These are phyloP conservation scores for Trypanosoma theileri DNA, from an alignment of 208 protist genomes.

Conservation along the genomic window DNA sequence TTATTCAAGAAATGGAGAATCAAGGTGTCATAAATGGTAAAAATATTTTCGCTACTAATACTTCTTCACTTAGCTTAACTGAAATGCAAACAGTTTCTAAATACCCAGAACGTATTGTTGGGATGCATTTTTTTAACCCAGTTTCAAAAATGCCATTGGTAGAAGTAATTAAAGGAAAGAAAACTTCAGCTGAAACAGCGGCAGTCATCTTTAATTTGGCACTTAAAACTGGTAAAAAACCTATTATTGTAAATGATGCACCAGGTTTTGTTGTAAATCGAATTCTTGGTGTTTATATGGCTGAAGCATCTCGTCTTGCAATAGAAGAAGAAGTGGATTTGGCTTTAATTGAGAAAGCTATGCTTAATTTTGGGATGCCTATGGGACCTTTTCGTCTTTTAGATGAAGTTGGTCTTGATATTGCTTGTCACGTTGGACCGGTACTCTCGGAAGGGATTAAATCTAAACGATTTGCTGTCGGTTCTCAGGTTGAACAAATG, in stretches of 20 bases:
- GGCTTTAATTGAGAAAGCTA: constrained; percentile 65
- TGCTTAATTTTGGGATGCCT: constrained; percentile 89
- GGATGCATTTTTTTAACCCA: constrained; percentile 96
- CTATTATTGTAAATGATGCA: constrained; percentile 89
- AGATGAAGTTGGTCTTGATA: constrained; percentile 93
- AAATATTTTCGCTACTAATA: constrained; percentile 93
- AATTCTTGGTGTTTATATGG: constrained; percentile 87
- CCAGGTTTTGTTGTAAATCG: constrained; percentile 88
- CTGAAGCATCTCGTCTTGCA: constrained; percentile 66
- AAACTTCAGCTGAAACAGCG: constrained; percentile 73
- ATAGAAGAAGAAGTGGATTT: constrained; percentile 59
- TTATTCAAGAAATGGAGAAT: constrained; percentile 82
- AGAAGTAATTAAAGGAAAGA: constrained; percentile 88
- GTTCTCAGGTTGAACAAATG: constrained; percentile 53
- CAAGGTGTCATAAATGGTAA: constrained; percentile 50
- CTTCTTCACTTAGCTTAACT: constrained; percentile 89
- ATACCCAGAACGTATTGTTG: constrained; percentile 83
- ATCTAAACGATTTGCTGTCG: constrained; percentile 64
- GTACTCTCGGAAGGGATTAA: constrained; percentile 64
- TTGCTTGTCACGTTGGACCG: constrained; percentile 77
- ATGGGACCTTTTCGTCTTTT: constrained; percentile 91
- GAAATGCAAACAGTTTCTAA: constrained; percentile 80
- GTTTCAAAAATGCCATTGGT: constrained; percentile 93
- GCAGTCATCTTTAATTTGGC: constrained; percentile 75
- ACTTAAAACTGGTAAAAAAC: constrained; percentile 88